Base-by-base conservation (phyloP, 768 basidiomycete genomes). In the Podaxis mareebaensis region DNA sequence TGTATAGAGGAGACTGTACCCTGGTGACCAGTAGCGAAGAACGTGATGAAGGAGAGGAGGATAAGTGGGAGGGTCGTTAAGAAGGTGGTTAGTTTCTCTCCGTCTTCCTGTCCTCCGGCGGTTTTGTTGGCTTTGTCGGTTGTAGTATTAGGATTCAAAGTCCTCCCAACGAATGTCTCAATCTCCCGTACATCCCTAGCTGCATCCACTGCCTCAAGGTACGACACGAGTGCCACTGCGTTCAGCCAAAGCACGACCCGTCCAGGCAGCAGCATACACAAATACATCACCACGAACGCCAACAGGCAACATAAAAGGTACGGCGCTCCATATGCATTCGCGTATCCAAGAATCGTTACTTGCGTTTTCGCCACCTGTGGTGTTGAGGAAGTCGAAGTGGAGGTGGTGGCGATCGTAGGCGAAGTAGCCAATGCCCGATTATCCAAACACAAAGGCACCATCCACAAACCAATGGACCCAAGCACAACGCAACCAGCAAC, bases 1-100 rank as follows among this genome's bases (percentile, higher is more conserved):
- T 99, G 96, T 48, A 99, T 85, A 2, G 93, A 91, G 1, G 93
- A 84, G 42, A 99, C 81, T 30, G 28, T 89, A 1, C 95, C 83
- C 75, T 99, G 95, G 70, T 99, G 97, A 2, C 97, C 96, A 0
- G 96, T 98, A 0, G 85, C 80, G 72, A 91, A 92, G 81, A 96
- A 99, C 7, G 84, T 74, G 54, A 93, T 83, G 42, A 91, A 75
- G 0, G 88, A 90, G 11, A 97, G 79, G 7, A 98, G 81, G 0
- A 90, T 89, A 12, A 98, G 73, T 0, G 90, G 89, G 3, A 63
- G 2, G 3, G 42, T 57, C 6, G 55, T 51, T 1, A 57, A 4
- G 22, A 56, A 38, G 6, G 53, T 40, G 13, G 54, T 56, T 38
- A 76, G 64, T 20, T 79, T 69, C 20, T 84, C 72, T 28, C 42